phyloP scores from a whole-genome alignment of 345 rosid species.

The Mallotus nudiflorus region DNA sequence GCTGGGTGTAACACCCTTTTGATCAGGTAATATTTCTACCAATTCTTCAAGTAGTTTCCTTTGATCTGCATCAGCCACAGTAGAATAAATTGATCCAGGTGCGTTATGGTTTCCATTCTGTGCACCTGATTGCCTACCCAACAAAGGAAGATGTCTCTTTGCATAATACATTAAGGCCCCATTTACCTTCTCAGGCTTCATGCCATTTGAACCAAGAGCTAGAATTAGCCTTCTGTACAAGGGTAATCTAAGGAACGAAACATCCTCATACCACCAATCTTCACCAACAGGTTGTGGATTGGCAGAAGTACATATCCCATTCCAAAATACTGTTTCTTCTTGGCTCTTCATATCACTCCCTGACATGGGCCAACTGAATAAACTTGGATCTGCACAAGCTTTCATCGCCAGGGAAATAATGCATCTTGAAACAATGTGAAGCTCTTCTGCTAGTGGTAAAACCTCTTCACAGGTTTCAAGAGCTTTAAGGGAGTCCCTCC shows the following conservation, averaged over 20 bases:
- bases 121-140: constrained; percentile 49
- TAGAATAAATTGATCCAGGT: constrained; percentile 30
- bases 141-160: constrained; percentile 63
- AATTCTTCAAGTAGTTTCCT: constrained; percentile 70
- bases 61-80: constrained; percentile 45
- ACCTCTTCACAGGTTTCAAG: constrained; percentile 71
- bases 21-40: constrained; percentile 63
- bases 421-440: constrained; percentile 76
- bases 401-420: constrained; percentile 74
- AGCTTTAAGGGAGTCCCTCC: constrained; percentile 74
- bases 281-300: constrained; percentile 38
- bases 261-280: constrained; percentile 94
- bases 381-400: constrained; percentile 61
- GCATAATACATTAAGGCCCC: constrained; percentile 73
- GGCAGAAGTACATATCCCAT: constrained; percentile 54
- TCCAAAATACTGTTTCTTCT: constrained; percentile 55
- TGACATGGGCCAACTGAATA: constrained; percentile 67
- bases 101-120: constrained; percentile 28
- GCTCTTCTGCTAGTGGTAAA: constrained; percentile 65
- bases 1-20: constrained; percentile 54
- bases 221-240: constrained; percentile 63
- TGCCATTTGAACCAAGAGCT: constrained; percentile 55
- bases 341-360: constrained; percentile 30
- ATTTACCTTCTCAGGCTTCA: constrained; percentile 51
- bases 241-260: constrained; percentile 52